Percentiles rank a stretch among this genome's conserved stretches.
Conservation (phyloP, 176 grass and related monocot genomes). For the Oryza glumipatula region DNA sequence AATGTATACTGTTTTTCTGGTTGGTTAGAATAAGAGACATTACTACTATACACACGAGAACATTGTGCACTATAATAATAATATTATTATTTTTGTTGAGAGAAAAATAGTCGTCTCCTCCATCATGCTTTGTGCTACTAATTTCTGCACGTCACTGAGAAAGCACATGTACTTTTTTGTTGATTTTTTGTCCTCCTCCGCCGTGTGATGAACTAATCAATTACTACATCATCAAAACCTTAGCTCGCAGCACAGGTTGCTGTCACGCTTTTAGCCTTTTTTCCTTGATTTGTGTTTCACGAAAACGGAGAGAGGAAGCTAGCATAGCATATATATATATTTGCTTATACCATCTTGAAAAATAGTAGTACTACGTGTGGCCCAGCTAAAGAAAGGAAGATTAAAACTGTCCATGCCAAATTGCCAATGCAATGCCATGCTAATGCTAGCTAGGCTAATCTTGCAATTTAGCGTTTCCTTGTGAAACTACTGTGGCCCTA, state of each 20-base stretch:
- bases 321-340: not conserved
- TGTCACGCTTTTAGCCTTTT: conserved; percentile 49
- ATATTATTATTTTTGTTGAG: not conserved
- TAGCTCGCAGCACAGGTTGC: conserved; percentile 38
- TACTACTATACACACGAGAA: conserved; percentile 19
- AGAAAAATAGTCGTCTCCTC: conserved; percentile 17
- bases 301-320: conserved; percentile 31
- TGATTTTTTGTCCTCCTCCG: not conserved
- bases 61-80: conserved; percentile 25
- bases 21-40: conserved; percentile 29
- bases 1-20: conserved; percentile 39
- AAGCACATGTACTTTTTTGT: conserved; percentile 16
- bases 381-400: not conserved
- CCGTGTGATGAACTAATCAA: not conserved
- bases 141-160: not conserved
- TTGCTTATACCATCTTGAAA: not conserved
- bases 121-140: not conserved
- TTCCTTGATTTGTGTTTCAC: conserved; percentile 36
- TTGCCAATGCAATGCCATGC: not conserved
- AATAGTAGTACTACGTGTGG: not conserved
- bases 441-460: not conserved
- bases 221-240: conserved; percentile 2
- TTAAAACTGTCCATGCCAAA: not conserved
- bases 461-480: not conserved
- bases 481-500: not conserved